A percentile compares a stretch with the other conserved stretches of the same genome.
phyloP scores from a whole-genome alignment of 192 early-diverging fungal genomes.

The Backusella psychrophila region DNA sequence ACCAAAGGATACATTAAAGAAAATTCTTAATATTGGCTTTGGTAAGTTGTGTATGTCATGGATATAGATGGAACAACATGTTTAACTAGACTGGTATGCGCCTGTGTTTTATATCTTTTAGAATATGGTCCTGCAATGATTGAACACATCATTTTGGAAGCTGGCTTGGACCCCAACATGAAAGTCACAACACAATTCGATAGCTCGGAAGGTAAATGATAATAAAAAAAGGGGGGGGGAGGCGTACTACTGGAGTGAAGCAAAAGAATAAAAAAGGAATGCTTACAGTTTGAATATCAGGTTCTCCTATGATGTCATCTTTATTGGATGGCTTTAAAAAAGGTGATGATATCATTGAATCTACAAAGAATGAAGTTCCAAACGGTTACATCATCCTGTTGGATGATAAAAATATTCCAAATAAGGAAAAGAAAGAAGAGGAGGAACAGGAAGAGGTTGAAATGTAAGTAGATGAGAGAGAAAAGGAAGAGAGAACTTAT shows the following conservation, averaged over 20 bases:
- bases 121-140: slow-evolving; percentile 86
- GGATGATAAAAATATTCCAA: slow-evolving; percentile 39
- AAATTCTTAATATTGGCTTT: slow-evolving; percentile 54
- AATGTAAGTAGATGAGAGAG: slow-evolving; percentile 18
- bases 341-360: slow-evolving; percentile 68
- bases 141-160: slow-evolving; percentile 75
- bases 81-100: background rate
- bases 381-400: slow-evolving; percentile 64
- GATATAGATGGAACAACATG: background rate
- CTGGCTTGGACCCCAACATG: slow-evolving; percentile 61
- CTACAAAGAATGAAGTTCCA: slow-evolving; percentile 45
- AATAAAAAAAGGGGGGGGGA: no score
- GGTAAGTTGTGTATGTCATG: slow-evolving; percentile 33
- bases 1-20: slow-evolving; percentile 69
- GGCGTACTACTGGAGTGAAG: no score
- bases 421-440: slow-evolving; percentile 32
- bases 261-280: no score
- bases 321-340: slow-evolving; percentile 66
- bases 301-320: slow-evolving; percentile 55
- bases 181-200: slow-evolving; percentile 63
- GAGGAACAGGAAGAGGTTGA: slow-evolving; percentile 34
- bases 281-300: background rate
- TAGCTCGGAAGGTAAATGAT: slow-evolving; percentile 39
- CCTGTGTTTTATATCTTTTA: slow-evolving; percentile 11
- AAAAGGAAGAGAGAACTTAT: slow-evolving; percentile 18